Base-by-base conservation (phyloP, 768 basidiomycete species). In the Hemileccinum rubropunctum region DNA sequence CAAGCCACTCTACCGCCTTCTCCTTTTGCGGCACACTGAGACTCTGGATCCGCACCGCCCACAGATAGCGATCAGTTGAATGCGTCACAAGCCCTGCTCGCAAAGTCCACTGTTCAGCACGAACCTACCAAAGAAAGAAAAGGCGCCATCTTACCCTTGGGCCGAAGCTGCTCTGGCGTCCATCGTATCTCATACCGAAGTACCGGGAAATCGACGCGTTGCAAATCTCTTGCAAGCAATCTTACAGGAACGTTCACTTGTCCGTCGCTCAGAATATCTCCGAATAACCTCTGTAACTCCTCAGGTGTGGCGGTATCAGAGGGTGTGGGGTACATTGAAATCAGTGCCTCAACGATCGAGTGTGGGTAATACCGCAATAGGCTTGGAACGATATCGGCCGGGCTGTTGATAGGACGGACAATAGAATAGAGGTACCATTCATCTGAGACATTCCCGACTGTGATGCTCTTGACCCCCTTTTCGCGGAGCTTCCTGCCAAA, bases 381-480 rank as follows among this genome's bases (percentile, higher is more conserved):
- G 56, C 86, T 87, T 13, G 73, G 71, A 26, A 74, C 57, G 26
- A 89, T 70, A 54, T 88, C 86, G 28, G 56, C 53, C 20, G 73
- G 67, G 6, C 70, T 63, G 9, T 61, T 33, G 45, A 86, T 76
- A 0, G 82, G 78, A 61, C 88, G 79, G 3, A 85, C 80, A 53
- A 87, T 82, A 5, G 84, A 79, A 59, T 87, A 88, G 41, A 87
- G 73, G 61, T 81, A 87, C 86, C 86, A 89, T 66, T 90, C 86
- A 54, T 89, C 86, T 6, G 73, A 74, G 36, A 86, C 71, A 48
- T 86, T 80, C 11, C 87, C 87, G 8, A 82, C 67, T 45, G 84
- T 70, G 47, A 89, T 67, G 58, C 76, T 80, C 37, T 72, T 75
- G 43, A 91, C 78, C 1, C 87, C 86, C 26, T 78, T 81, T 27